phyloP scores from a whole-genome alignment of 2,329 filamentous ascomycete species.

The Ceratocystis alfenasii region DNA sequence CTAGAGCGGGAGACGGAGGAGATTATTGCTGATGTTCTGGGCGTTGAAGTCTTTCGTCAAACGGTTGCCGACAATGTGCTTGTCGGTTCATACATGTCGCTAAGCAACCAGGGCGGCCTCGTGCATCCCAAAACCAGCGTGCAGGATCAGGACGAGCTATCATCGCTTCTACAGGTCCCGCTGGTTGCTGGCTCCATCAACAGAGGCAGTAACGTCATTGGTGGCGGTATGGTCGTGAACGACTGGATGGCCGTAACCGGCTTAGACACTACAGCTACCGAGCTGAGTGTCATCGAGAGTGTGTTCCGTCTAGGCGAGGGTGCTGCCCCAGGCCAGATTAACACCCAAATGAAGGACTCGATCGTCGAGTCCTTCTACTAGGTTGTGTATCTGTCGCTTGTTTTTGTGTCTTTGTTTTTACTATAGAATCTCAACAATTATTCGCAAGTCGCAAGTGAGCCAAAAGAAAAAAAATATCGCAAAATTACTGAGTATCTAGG shows the following conservation, averaged over 20 bases:
- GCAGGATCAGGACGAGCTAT: slow-evolving; percentile 95
- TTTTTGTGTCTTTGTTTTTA: slow-evolving; percentile 3
- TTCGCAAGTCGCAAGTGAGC: background rate
- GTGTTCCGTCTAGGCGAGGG: slow-evolving; percentile 92
- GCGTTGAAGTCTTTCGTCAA: slow-evolving; percentile 83
- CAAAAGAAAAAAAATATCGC: slow-evolving; percentile 13
- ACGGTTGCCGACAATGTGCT: slow-evolving; percentile 96
- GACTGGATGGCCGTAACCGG: slow-evolving; percentile 90
- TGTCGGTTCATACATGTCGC: slow-evolving; percentile 89
- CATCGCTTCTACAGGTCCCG: slow-evolving; percentile 83
- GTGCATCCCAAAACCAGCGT: slow-evolving; percentile 96
- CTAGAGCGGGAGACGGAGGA: slow-evolving; percentile 96
- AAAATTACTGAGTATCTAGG: no score
- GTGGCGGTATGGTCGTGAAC: slow-evolving; percentile 91
- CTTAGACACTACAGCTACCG: slow-evolving; percentile 86
- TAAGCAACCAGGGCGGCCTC: slow-evolving; percentile 91
- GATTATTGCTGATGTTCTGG: slow-evolving; percentile 88
- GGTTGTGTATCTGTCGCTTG: slow-evolving; percentile 24
- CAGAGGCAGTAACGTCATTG: slow-evolving; percentile 85
- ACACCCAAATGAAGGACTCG: slow-evolving; percentile 82
- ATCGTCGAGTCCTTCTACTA: slow-evolving; percentile 99
- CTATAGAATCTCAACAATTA: background rate
- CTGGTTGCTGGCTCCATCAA: slow-evolving; percentile 92
- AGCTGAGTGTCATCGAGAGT: slow-evolving; percentile 89
- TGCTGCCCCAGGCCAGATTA: slow-evolving; percentile 63